Base-by-base conservation (phyloP, 805 yeast genomes). In the Komagataella pastoris region DNA sequence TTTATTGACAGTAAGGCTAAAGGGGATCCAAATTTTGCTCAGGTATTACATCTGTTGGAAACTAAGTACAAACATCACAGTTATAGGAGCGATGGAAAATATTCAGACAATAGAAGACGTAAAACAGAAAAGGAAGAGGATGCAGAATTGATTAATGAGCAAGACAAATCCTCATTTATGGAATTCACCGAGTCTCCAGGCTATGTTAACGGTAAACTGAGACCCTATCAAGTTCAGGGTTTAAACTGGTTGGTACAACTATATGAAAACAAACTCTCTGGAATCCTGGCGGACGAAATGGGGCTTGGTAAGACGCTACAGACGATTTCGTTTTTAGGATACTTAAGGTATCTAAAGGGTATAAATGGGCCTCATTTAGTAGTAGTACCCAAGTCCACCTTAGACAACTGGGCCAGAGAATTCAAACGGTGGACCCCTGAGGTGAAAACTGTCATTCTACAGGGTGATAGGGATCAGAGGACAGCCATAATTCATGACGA, bases 111-210 rank as follows among this genome's bases (percentile, higher is more conserved):
- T 14, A 81, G 93, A 49, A 80, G 86, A 51, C 76, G 97, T 56
- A 93, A 90, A 61, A 81, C 96, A 0, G 98, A 93, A 66, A 85
- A 88, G 66, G 97, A 91, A 65, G 99, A 91, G 67, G 98, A 91
- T 65, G 95, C 88, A 2, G 97, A 91, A 65, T 73, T 91, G 53
- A 74, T 91, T 61, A 79, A 72, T 49, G 86, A 77, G 55, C 77
- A 72, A 48, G 79, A 75, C 44, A 72, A 83, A 3, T 18, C 47
- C 5, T 19, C 47, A n/a, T 18, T 19, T 7, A 81, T 88, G 0
- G 83, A 85, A n/a, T 72, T 91, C 50, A 84, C 95, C 0, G 96
- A 88, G 60, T 80, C 91, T 0, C 99, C 99, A 0, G 72, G 80
- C 3, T 91, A 75, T 62, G 70, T 91, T 47, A 68, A 81, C 45